These are phyloP conservation scores for Inga laurina DNA, from an alignment of 306 rosid species.

Conservation along the genomic window DNA sequence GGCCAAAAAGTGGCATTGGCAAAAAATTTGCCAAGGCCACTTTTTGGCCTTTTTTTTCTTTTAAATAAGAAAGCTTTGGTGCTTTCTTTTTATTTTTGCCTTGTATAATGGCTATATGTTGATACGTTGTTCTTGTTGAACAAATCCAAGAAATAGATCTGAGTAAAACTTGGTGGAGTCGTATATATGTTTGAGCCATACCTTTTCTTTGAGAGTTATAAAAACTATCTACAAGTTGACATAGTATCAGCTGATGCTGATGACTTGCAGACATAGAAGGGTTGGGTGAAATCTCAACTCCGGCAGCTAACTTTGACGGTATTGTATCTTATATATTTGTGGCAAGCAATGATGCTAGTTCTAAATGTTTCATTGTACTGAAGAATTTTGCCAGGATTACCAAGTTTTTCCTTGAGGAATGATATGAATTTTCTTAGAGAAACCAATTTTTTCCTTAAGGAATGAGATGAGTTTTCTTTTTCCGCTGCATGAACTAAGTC, in stretches of 20 bases:
- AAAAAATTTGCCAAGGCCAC: too few relatives aligned
- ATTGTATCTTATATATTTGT: not conserved
- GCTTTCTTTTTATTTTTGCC: not conserved
- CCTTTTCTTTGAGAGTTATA: slow-evolving; percentile 83
- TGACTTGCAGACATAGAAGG: slow-evolving; percentile 84
- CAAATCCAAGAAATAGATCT: slow-evolving; percentile 70
- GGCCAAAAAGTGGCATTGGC: too few relatives aligned
- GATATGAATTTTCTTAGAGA: too few relatives aligned
- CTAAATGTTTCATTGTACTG: not conserved
- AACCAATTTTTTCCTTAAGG: too few relatives aligned
- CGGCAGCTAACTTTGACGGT: slow-evolving; percentile 74
- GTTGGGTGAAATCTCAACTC: slow-evolving; percentile 96
- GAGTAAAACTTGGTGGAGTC: slow-evolving; percentile 66
- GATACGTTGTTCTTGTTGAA: slow-evolving; percentile 18
- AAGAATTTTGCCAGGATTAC: not conserved
- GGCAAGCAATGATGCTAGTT: not conserved
- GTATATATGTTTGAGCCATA: slow-evolving; percentile 67
- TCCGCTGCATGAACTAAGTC: too few relatives aligned
- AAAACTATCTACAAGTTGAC: slow-evolving; percentile 87
- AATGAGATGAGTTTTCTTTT: too few relatives aligned
- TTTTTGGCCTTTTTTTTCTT: too few relatives aligned
- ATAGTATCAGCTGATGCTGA: slow-evolving; percentile 77
- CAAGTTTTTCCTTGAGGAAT: too few relatives aligned
- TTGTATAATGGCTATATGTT: not conserved
- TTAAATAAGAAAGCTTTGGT: too few relatives aligned